phyloP scores from a whole-genome alignment of 2,329 filamentous ascomycete species.

The Cytospora paraplurivora region DNA sequence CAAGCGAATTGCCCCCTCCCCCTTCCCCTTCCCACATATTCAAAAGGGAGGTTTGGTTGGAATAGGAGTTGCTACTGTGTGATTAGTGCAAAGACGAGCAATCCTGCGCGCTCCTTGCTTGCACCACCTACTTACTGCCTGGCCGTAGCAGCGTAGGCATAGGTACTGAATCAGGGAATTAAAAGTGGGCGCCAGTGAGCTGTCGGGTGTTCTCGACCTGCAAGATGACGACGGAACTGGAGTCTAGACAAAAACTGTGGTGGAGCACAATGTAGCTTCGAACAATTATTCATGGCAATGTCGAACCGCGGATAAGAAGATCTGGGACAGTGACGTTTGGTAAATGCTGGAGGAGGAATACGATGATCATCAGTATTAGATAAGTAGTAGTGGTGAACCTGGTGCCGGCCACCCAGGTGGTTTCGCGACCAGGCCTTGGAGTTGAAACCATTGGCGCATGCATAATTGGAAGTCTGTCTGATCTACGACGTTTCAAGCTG shows the following conservation, averaged over 20 bases:
- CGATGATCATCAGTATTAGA: background rate
- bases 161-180: background rate
- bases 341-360: background rate
- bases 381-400: too few relatives aligned
- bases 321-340: background rate
- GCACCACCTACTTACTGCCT: background rate
- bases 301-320: background rate
- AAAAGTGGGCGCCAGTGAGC: slow-evolving; percentile 4
- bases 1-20: background rate
- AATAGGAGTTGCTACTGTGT: too few relatives aligned
- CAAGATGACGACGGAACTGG: background rate
- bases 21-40: too few relatives aligned
- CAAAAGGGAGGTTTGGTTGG: too few relatives aligned
- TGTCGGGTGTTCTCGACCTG: background rate
- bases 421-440: background rate
- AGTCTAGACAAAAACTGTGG: background rate
- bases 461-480: background rate
- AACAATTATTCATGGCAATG: background rate
- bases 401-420: background rate
- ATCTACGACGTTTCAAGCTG: slow-evolving; percentile 15
- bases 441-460: background rate
- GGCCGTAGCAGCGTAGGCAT: background rate
- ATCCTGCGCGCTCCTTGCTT: background rate
- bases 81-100: background rate
- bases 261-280: background rate